Evolutionary conservation across 2,329 filamentous ascomycete genomes (phyloP).

Genomic region (Cordyceps tenuipes): DNA sequence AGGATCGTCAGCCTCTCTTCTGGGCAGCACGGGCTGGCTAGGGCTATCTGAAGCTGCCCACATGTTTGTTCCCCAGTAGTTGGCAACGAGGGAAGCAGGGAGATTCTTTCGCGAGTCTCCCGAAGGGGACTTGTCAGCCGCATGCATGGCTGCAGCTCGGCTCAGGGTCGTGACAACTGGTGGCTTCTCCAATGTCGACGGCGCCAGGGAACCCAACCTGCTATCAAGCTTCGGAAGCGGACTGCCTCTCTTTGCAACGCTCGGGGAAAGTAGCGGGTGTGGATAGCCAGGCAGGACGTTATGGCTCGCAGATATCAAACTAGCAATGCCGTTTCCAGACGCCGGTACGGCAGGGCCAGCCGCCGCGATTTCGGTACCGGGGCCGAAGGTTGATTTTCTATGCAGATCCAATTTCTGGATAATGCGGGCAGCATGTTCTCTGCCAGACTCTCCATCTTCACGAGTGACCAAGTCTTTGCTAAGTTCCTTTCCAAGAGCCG

Average conservation of each 20-base stretch:
- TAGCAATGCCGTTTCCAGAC: slow-evolving; percentile 62
- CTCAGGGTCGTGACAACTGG: slow-evolving; percentile 80
- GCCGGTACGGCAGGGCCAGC: slow-evolving; percentile 30
- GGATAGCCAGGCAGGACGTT: slow-evolving; percentile 59
- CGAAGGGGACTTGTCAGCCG: slow-evolving; percentile 63
- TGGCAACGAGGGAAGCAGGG: slow-evolving; percentile 81
- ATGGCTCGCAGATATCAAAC: slow-evolving; percentile 78
- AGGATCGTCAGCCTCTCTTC: slow-evolving; percentile 30
- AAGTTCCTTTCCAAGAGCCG: slow-evolving; percentile 38
- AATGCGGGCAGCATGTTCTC: slow-evolving; percentile 78
- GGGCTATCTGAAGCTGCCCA: slow-evolving; percentile 44
- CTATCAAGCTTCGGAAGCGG: slow-evolving; percentile 35
- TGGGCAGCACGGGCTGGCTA: slow-evolving; percentile 23
- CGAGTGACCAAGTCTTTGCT: slow-evolving; percentile 24
- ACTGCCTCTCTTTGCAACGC: slow-evolving; percentile 20
- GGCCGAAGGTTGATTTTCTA: slow-evolving; percentile 61
- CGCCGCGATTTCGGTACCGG: slow-evolving; percentile 26
- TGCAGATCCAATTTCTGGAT: slow-evolving; percentile 91
- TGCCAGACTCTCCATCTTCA: slow-evolving; percentile 65
- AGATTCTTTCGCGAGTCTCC: slow-evolving; percentile 61
- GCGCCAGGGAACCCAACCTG: slow-evolving; percentile 60
- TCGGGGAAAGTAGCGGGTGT: slow-evolving; percentile 23
- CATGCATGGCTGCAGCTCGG: slow-evolving; percentile 73
- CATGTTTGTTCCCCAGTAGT: slow-evolving; percentile 84
- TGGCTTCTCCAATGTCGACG: slow-evolving; percentile 72